Base-by-base conservation (phyloP, 495 filamentous ascomycete genomes). In the Xylaria telfairii region DNA sequence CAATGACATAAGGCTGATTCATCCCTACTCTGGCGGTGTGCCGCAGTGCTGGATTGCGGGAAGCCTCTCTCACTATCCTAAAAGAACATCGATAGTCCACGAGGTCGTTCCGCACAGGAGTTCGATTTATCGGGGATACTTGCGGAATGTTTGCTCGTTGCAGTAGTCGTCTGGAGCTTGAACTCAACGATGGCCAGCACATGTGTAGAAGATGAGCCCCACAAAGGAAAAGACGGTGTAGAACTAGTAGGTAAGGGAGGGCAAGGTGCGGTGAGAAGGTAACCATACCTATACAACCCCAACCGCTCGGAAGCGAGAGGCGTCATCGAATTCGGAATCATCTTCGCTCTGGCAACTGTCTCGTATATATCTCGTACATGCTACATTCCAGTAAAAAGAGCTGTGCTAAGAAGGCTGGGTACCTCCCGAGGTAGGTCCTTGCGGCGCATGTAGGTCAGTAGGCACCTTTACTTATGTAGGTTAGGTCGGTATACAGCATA, bases 151-250 rank as follows among this genome's bases (percentile, higher is more conserved):
- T 8, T 37, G 10, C 13, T 17, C 34, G 7, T 26, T n/a, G n/a
- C n/a, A n/a, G n/a, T 19, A 12, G n/a, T 8, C 15, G 32, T 47
- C 32, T n/a, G n/a, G n/a, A n/a, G n/a, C n/a, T n/a, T n/a, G n/a
- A 41, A 67, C 51, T 37, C 19, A 7, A 21, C 37, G 41, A 47
- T 24, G 10, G 32, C 24, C 32, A 39, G 63, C 32, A 54, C 34
- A n/a, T n/a, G n/a, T 19, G 12, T 1, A 28, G 12, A 44, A 28
- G 13, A 15, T 57, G 46, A 12, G 67, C 44, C 54, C 67, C 57
- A 69, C 59, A 44, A 24, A 42, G 65, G 57, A 69, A 69, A 68
- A 68, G 67, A 69, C 67, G 67, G 67, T 69, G 67, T 69, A 67
- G 51, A 51, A n/a, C 37, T 24, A 42, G 13, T 57, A 26, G 19